These are phyloP conservation scores for Auricularia sp. DNA, from an alignment of 768 basidiomycete genomes.

Conservation along the genomic window DNA sequence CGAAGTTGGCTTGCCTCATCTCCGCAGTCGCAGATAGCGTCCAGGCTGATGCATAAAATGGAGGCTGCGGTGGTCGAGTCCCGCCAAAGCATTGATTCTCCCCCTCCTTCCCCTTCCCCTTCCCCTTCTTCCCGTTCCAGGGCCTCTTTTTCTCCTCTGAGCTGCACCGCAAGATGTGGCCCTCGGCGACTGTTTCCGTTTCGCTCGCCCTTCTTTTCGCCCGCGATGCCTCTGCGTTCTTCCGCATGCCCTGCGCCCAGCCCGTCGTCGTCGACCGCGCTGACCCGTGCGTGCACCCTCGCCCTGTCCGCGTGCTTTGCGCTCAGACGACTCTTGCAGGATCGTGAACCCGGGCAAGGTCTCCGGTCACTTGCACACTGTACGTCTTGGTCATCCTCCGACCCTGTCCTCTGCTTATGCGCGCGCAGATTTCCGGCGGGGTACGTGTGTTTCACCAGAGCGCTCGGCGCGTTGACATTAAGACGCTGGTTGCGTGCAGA, in stretches of 20 bases:
- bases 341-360: conserved; percentile 4
- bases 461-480: neutral
- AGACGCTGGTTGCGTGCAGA: neutral
- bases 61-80: too few species aligned
- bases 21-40: too few species aligned
- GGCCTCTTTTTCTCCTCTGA: neutral
- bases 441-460: neutral
- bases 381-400: neutral
- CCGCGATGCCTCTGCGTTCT: conserved; percentile 4
- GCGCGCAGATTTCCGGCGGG: neutral
- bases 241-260: conserved; percentile 6
- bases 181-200: neutral
- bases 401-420: neutral
- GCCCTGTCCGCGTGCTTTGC: too few species aligned
- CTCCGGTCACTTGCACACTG: conserved; percentile 6
- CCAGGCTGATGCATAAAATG: too few species aligned
- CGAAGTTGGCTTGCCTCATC: too few species aligned
- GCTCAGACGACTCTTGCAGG: neutral
- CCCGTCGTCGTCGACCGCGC: conserved; percentile 8
- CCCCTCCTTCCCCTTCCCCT: neutral
- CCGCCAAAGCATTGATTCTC: too few species aligned
- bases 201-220: neutral
- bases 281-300: conserved; percentile 4
- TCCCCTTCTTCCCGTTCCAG: neutral
- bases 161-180: neutral